These are phyloP conservation scores for Sporothrix brasiliensis DNA, from an alignment of 2,329 filamentous ascomycete genomes.

Conservation along the genomic window DNA sequence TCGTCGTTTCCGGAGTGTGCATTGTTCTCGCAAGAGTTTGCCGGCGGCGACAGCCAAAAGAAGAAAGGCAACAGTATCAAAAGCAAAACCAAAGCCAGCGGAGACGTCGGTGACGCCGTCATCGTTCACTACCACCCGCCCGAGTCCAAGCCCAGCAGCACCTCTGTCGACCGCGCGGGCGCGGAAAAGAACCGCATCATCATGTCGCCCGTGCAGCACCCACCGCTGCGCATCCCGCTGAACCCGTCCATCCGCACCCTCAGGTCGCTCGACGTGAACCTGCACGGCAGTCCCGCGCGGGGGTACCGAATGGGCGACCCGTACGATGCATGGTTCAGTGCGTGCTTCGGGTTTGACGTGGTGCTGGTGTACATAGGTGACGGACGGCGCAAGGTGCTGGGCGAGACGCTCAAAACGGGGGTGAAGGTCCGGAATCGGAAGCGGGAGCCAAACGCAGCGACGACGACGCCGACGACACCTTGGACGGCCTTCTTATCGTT, in stretches of 20 bases:
- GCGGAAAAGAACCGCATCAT: slow-evolving; percentile 6
- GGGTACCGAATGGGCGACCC: slow-evolving; percentile 65
- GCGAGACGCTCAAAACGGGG: slow-evolving; percentile 53
- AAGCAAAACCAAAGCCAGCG: no score
- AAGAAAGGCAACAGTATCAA: no score
- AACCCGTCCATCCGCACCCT: slow-evolving; percentile 54
- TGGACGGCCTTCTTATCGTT: neutral
- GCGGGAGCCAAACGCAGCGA: slow-evolving; percentile 10
- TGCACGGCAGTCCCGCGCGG: slow-evolving; percentile 61
- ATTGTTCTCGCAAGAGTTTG: slow-evolving; percentile 65
- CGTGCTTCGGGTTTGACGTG: slow-evolving; percentile 64
- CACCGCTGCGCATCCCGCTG: slow-evolving; percentile 53
- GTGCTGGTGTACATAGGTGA: slow-evolving; percentile 67
- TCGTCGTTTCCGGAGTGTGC: slow-evolving; percentile 60
- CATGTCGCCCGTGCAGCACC: slow-evolving; percentile 30
- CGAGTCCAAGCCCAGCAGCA: slow-evolving; percentile 38
- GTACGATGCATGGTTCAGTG: slow-evolving; percentile 68
- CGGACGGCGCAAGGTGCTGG: slow-evolving; percentile 62
- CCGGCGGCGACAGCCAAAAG: slow-evolving; percentile 18
- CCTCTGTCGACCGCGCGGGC: neutral
- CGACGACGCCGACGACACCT: no score
- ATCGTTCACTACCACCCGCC: slow-evolving; percentile 49
- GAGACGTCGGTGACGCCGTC: slow-evolving; percentile 37
- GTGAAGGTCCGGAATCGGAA: slow-evolving; percentile 24
- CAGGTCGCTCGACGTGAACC: slow-evolving; percentile 54